Base-by-base conservation (phyloP, 2,329 filamentous ascomycete species). In the Aspergillus fischeri region DNA sequence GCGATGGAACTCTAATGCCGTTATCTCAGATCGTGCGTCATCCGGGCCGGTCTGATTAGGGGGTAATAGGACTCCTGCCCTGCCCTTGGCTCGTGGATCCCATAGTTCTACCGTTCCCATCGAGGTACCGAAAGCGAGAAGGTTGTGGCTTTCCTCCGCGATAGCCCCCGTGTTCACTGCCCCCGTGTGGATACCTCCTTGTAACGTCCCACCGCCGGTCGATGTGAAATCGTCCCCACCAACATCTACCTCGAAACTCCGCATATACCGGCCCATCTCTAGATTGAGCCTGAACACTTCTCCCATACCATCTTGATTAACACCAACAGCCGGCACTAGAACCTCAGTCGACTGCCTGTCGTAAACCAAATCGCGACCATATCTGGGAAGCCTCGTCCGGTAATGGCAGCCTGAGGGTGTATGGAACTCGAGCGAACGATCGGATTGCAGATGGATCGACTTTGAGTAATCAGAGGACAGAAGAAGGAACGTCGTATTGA, bases 91-190 rank as follows among this genome's bases (percentile, higher is more conserved):
- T 58, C 94, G 84, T 1, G 92, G 84, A 71, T 99, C 94, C 91
- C 92, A 99, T 69, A 97, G 93, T 71, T 99, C 94, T 27, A 97
- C 91, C 0, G 93, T 96, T n/a, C 94, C 93, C 56, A 94, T 79
- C 2, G 91, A 92, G 1, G 94, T 99, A 53, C 95, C 94, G 67
- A 99, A 99, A 0, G 93, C 92, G 35, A 92, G 82, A 4, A 99
- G 80, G 56, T 94, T 94, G 73, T 99, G 94, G 50, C 90, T 92
- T 44, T 88, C 84, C 70, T 97, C 91, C 3, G 94, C 94, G 59
- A 96, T 85, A 3, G 92, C 88, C 11, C 86, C 93, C 7, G 87
- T 87, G 70, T 97, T 97, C 53, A 97, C 92, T 52, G 89, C 88
- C 14, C 92, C 92, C 0, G 91, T 88, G 56, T 88, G 83, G 49